Evolutionary conservation across 345 rosid species (phyloP).

Genomic region (Cardamine resedifolia): DNA sequence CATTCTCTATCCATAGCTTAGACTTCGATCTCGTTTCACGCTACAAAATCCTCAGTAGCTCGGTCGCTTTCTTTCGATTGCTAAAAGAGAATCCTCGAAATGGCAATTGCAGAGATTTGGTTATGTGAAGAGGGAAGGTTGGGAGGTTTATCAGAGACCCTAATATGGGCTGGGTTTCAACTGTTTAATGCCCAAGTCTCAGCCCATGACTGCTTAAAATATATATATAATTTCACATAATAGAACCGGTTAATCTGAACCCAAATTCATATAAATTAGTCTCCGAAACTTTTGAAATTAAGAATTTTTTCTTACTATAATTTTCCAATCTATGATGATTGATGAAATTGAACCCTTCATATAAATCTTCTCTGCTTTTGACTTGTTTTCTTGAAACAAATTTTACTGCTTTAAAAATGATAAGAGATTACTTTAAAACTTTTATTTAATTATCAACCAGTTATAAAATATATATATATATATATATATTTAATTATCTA

Average conservation of each 20-base stretch:
- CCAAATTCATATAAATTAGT: too few relatives aligned
- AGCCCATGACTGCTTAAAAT: constrained; percentile 23
- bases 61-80: not conserved
- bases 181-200: not conserved
- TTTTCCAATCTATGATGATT: too few relatives aligned
- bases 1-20: constrained; percentile 83
- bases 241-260: too few relatives aligned
- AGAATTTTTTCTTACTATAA: too few relatives aligned
- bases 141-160: not conserved
- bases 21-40: not conserved
- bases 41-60: not conserved
- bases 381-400: too few relatives aligned
- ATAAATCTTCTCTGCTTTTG: too few relatives aligned
- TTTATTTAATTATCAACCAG: too few relatives aligned
- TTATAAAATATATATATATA: too few relatives aligned
- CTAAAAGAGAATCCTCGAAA: not conserved
- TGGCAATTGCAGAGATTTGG: not conserved
- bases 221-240: too few relatives aligned
- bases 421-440: not conserved
- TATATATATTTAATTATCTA: too few relatives aligned
- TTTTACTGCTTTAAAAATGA: not conserved
- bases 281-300: too few relatives aligned
- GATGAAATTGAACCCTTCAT: too few relatives aligned
- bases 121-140: not conserved
- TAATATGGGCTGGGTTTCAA: not conserved